phyloP scores from a whole-genome alignment of 495 filamentous ascomycete genomes.

The Tuber brumale region DNA sequence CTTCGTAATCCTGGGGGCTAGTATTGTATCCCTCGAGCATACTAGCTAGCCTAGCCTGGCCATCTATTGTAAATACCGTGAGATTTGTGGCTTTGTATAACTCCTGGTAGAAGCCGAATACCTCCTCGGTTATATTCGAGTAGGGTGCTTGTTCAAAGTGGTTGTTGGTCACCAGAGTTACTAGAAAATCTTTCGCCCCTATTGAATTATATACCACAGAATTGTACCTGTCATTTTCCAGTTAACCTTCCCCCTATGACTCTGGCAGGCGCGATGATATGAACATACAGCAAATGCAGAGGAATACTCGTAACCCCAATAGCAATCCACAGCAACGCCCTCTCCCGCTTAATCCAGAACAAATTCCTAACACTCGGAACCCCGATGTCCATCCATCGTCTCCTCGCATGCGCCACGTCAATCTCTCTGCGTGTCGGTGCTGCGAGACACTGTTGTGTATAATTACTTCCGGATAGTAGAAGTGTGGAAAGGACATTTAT shows the following conservation, averaged over 20 bases:
- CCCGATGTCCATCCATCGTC: conserved; percentile 16
- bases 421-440: conserved; percentile 6
- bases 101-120: not conserved
- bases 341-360: not conserved
- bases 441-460: conserved; percentile 12
- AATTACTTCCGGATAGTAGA: conserved; percentile 5
- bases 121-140: not conserved
- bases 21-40: not conserved
- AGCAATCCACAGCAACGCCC: conserved; percentile 5
- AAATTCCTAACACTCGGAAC: conserved; percentile 17
- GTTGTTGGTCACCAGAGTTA: not conserved
- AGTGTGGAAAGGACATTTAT: conserved; percentile 2
- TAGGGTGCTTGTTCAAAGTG: not conserved
- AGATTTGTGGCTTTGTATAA: no score
- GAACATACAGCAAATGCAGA: conserved; percentile 12
- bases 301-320: conserved; percentile 9
- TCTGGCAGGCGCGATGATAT: not conserved
- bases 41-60: not conserved
- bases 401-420: conserved; percentile 15
- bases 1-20: not conserved
- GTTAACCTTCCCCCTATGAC: not conserved
- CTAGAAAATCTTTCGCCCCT: no score
- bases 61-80: no score
- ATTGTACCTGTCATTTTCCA: conserved; percentile 2
- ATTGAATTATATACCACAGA: conserved; percentile 13